Conservation (phyloP, 345 rosid genomes). For the Eutrema japonicum region DNA sequence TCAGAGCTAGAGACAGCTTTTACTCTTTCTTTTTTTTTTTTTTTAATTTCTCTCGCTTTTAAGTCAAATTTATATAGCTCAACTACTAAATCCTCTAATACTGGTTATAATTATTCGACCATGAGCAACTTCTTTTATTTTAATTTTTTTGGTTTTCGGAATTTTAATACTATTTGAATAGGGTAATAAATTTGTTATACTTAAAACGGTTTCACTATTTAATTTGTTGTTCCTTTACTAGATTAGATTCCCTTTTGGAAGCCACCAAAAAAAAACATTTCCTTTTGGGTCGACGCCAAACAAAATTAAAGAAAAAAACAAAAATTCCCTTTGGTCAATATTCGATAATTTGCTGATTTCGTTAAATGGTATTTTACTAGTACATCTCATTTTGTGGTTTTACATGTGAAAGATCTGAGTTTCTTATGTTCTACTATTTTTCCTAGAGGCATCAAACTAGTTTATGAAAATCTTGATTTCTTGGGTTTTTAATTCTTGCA, state of each 20-base stretch:
- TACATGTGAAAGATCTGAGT: neutral
- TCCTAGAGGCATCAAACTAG: neutral
- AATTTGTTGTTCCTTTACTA: neutral
- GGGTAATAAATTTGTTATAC: neutral
- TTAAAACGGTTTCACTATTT: neutral
- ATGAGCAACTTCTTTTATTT: neutral
- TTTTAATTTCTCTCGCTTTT: conserved; percentile 9
- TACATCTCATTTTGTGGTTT: neutral
- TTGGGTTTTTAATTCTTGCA: neutral
- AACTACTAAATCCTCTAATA: conserved; percentile 23
- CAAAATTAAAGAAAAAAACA: neutral
- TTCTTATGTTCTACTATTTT: neutral
- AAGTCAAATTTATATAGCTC: conserved; percentile 32
- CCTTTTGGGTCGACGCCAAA: conserved; percentile 15
- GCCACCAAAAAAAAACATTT: conserved; percentile 18
- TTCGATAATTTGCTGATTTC: conserved; percentile 9
- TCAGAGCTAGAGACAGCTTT: conserved; percentile 43
- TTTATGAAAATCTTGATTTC: too few relatives aligned
- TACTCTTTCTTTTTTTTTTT: neutral
- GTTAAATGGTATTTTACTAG: neutral
- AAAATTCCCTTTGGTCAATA: conserved; percentile 24
- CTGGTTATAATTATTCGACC: conserved; percentile 11
- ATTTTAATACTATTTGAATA: neutral
- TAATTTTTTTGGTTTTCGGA: neutral
- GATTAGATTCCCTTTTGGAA: conserved; percentile 27